Evolutionary conservation across 1,284 basidiomycete species (phyloP), one percentile per base, ranked within the genome.

Genomic region (Leccinum colubrinum): DNA sequence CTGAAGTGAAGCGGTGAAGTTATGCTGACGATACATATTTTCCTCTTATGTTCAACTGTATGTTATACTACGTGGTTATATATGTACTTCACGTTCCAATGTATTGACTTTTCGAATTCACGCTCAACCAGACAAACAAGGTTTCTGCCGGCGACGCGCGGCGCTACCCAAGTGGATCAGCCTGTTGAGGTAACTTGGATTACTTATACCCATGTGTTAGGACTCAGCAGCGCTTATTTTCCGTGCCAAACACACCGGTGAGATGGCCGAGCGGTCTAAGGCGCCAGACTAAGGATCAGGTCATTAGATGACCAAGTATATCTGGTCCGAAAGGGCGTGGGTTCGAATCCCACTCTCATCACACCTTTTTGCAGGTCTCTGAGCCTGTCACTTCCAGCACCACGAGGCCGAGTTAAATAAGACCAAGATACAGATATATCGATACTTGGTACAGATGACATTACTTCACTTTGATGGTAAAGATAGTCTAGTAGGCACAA

Each of bases 261-360:
- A 66, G 68, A 70, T 67, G 68, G 66, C 68, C 68, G 68, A 67
- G 84, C 83, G 84, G 84, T 86, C 84, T 81, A 85, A 86, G 84
- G 84, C 84, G 84, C 83, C 81, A 85, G 83, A 85, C 82, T 84
- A 83, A 82, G 83, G 81, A 77, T 8, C 22, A 74, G 69, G 73
- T 76, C 73, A 76, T 75, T 4, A 0, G 72, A 75, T 76, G 72
- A 72, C 72, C 65, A n/a, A 57, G 55, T 9, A 54, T 70, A 83
- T 82, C 81, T 83, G 80, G 82, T 83, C 81, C 74, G 77, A 73
- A 77, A 77, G 82, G 84, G 85, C 85, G 82, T 85, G 85, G 82
- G 84, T 86, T 86, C 84, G 82, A 86, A 85, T 86, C 83, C 82
- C 83, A 82, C 83, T 84, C 81, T 85, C 80, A 61, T 73, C 71